A percentile compares a stretch with the other conserved stretches of the same genome.
These are phyloP conservation scores for Aspergillus hortae DNA, from an alignment of 2,329 filamentous ascomycete species.

Conservation along the genomic window DNA sequence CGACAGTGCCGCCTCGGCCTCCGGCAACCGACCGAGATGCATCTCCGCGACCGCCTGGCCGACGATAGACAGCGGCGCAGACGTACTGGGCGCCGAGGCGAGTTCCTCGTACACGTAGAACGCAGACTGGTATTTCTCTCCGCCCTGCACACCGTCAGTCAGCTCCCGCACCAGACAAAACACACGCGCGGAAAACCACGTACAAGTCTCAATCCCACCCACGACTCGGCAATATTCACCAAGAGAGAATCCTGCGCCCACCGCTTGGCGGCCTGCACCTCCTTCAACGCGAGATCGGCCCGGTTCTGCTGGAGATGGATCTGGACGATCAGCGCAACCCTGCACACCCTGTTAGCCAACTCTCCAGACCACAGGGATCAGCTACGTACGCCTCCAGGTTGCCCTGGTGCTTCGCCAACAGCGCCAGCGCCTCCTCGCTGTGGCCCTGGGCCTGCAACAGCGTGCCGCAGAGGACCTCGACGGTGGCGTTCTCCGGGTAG, in stretches of 20 bases:
- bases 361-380: neutral
- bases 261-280: conserved; percentile 78
- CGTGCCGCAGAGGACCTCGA: conserved; percentile 79
- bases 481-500: conserved; percentile 68
- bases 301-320: conserved; percentile 91
- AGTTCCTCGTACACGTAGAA: conserved; percentile 98
- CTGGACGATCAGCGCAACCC: conserved; percentile 84
- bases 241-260: conserved; percentile 95
- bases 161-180: too few relatives aligned
- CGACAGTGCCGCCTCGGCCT: conserved; percentile 82
- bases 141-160: conserved; percentile 57
- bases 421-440: conserved; percentile 76
- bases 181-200: conserved; percentile 18
- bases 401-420: conserved; percentile 80
- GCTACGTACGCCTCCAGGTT: conserved; percentile 68
- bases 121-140: conserved; percentile 91
- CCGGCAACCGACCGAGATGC: conserved; percentile 81
- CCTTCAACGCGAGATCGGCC: conserved; percentile 84
- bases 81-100: conserved; percentile 78
- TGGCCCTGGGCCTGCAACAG: conserved; percentile 76
- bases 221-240: conserved; percentile 91
- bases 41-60: conserved; percentile 89
- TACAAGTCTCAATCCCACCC: conserved; percentile 86
- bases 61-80: conserved; percentile 71
- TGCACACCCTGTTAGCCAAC: conserved; percentile 11